Evolutionary conservation across 768 basidiomycete species (phyloP), one percentile per base, ranked within the genome.

Genomic region (Plicaturopsis crispa): DNA sequence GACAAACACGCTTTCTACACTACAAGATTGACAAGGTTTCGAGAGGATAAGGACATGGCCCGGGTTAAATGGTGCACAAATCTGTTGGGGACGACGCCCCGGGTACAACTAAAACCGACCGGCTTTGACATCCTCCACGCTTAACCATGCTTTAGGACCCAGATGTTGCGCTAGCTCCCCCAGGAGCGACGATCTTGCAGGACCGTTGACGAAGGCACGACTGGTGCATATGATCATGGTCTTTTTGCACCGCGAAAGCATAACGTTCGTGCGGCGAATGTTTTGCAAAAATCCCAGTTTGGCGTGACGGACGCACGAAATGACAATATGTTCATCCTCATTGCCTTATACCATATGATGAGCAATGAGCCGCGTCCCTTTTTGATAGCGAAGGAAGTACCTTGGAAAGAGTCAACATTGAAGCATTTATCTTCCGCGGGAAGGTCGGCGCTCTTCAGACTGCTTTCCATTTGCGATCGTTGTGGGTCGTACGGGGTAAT

Each of bases 401-500:
- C 85, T 75, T 87, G 85, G 48, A 86, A 87, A 1, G 80, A 74
- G 48, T 87, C 84, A 18, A 87, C 76, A 53, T 82, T 85, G 61
- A 83, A 87, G 38, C 76, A 77, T 38, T 66, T 87, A 48, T 89
- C 72, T 24, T 67, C 60, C 80, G 80, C 85, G 2, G 61, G 40
- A 1, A 90, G 56, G 0, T 63, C 68, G 23, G 57, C 57, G 1
- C 40, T 30, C 47, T 77, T 70, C 50, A 91, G 68, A 13, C 53
- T 52, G 5, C 60, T 51, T 55, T 88, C 82, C 53, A 90, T 69
- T 3, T 55, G 37, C 34, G 53, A 67, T 11, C 82, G 67, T 52
- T 91, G 87, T 5, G 67, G 74, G 55, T 84, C 84, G 67, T 91
- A 91, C 1, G 87, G 87, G 7, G 84, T 88, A 36, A 91, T 82